Evolutionary conservation across 2,329 filamentous ascomycete genomes (phyloP).

Genomic region (Clarireedia homoeocarpa): DNA sequence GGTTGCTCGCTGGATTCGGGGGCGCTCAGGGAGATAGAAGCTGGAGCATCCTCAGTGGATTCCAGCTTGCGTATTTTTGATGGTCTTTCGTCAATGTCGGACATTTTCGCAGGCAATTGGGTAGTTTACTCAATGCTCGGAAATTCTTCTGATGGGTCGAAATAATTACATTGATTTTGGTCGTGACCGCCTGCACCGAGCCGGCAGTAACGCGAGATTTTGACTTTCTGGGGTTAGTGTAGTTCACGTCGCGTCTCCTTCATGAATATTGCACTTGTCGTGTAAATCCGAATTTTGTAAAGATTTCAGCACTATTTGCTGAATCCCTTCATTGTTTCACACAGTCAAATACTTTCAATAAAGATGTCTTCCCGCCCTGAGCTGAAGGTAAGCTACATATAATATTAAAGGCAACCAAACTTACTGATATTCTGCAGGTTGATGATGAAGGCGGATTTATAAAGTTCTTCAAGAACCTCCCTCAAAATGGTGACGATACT

Average conservation of each 20-base stretch:
- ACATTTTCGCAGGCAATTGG: constrained; percentile 1
- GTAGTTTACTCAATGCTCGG: too few relatives aligned
- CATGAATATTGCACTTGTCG: background rate
- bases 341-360: background rate
- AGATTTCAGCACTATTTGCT: background rate
- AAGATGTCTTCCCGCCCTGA: constrained; percentile 66
- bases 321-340: background rate
- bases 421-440: constrained; percentile 46
- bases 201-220: background rate
- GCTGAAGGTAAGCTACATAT: constrained; percentile 47
- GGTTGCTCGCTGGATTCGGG: background rate
- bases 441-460: constrained; percentile 98
- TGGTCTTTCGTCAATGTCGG: constrained; percentile 7
- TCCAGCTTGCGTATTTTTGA: constrained; percentile 9
- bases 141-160: background rate
- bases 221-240: background rate
- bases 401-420: background rate
- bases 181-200: background rate
- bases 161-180: background rate
- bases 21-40: background rate
- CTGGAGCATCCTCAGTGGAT: background rate
- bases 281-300: background rate
- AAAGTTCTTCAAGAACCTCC: constrained; percentile 86
- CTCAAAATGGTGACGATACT: constrained; percentile 61
- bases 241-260: constrained; percentile 7